These are phyloP conservation scores for Aspergillus aculeatus DNA, from an alignment of 2,329 filamentous ascomycete genomes.

Conservation along the genomic window DNA sequence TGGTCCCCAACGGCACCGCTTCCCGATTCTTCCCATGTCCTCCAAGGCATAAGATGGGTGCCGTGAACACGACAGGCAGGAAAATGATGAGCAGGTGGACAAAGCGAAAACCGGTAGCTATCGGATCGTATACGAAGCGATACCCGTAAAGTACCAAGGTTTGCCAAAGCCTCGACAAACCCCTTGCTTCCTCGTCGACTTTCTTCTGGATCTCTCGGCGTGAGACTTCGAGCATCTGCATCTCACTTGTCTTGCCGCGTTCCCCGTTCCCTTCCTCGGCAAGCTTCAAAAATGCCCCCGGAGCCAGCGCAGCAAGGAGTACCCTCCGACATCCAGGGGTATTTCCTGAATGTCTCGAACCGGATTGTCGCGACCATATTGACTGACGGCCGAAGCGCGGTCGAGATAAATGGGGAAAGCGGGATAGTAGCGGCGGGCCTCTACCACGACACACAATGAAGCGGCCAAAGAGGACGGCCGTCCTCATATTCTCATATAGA, in stretches of 20 bases:
- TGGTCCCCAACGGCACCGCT: conserved; percentile 73
- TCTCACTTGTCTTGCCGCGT: conserved; percentile 68
- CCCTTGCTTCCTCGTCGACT: conserved; percentile 61
- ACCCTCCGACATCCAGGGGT: conserved; percentile 29
- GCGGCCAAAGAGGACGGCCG: conserved; percentile 49
- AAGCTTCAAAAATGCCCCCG: conserved; percentile 60
- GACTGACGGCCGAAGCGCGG: conserved; percentile 25
- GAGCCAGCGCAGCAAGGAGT: conserved; percentile 51
- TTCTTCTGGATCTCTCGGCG: conserved; percentile 71
- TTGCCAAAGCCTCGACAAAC: conserved; percentile 59
- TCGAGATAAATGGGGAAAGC: conserved; percentile 29
- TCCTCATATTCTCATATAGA: conserved; percentile 48
- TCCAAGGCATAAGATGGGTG: conserved; percentile 82
- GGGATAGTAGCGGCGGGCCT: conserved; percentile 34
- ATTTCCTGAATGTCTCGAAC: conserved; percentile 21
- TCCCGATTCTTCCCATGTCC: conserved; percentile 60
- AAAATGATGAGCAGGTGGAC: conserved; percentile 85
- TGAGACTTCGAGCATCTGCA: conserved; percentile 82
- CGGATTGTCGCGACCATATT: conserved; percentile 25
- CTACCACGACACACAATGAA: conserved; percentile 48
- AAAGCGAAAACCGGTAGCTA: conserved; percentile 85
- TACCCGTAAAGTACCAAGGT: conserved; percentile 67
- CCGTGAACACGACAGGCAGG: conserved; percentile 77
- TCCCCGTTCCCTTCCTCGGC: conserved; percentile 50
- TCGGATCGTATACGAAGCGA: conserved; percentile 62